Evolutionary conservation across 78 protist genomes (phyloP), one percentile per base, ranked within the genome.

Genomic region (Protostelium mycophagum): DNA sequence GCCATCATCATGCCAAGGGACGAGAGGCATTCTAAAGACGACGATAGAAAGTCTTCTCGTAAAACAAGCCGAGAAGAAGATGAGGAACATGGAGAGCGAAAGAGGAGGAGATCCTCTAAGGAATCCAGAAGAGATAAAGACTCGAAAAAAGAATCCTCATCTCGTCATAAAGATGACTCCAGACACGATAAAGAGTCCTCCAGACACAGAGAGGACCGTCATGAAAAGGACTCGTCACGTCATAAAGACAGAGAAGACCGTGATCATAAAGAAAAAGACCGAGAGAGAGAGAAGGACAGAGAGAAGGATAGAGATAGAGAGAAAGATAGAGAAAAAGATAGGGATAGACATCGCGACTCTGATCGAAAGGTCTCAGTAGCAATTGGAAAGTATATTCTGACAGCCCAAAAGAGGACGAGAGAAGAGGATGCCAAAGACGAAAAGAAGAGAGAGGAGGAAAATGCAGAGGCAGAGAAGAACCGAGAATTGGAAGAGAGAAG

Each of bases 401-500:
- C 5, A 16, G 89, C 5, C 5, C 36, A 87, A 34, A 36, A 87
- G 29, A 29, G 10, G n/a, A n/a, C 34, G 31, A 36, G 0, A 0
- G 88, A 90, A 28, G 73, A 34, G 91, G 73, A 87, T 63, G 9
- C 5, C 37, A 73, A 88, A 63, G 84, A 16, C 1, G 35, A 10
- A 90, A 91, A 90, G 87, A 90, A 35, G 73, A 84, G 38, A 83
- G 63, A 63, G 90, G 36, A 28, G 29, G 85, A 87, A 39, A 85
- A 38, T 31, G 90, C 86, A 73, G 90, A 90, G 28, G 88, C 83
- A 16, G 34, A n/a, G 9, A 35, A 89, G 16, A 91, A 93, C 9
- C 90, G 90, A 34, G 95, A 93, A 37, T 83, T 93, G 90, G 88
- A 87, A 87, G 88, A 89, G 91, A 51, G 95, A 86, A 89, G 95